Conservation (phyloP, 768 basidiomycete genomes). For the Stropharia rugosoannulata region DNA sequence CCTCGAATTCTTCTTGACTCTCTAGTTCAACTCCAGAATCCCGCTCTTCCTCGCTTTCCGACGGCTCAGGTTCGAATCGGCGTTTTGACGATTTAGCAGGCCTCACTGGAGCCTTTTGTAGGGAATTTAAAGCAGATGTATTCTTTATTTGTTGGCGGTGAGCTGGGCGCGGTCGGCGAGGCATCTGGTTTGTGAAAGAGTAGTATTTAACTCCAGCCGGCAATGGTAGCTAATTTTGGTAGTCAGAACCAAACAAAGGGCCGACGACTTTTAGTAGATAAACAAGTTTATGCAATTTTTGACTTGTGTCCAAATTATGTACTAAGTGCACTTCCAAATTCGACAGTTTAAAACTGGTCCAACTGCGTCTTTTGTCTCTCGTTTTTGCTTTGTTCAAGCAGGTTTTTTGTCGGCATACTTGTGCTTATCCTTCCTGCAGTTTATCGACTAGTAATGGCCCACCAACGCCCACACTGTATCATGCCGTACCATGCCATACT, state of each 20-base stretch:
- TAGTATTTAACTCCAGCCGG: not conserved
- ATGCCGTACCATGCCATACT: no score
- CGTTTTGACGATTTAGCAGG: not conserved
- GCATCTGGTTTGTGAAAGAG: slow-evolving; percentile 13
- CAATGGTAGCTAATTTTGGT: not conserved
- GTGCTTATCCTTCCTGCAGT: no score
- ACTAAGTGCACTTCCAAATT: not conserved
- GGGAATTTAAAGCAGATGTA: not conserved
- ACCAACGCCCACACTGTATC: no score
- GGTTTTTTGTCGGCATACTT: no score
- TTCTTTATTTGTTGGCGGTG: slow-evolving; percentile 11
- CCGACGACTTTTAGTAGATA: no score
- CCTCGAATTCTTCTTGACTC: slow-evolving; percentile 22
- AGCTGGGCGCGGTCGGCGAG: slow-evolving; percentile 24
- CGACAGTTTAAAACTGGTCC: not conserved
- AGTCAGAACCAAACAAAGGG: not conserved
- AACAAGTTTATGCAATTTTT: no score
- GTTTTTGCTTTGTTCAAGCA: no score
- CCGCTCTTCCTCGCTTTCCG: slow-evolving; percentile 4
- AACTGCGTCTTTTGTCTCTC: no score
- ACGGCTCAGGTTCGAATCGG: slow-evolving; percentile 7
- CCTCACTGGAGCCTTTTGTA: not conserved
- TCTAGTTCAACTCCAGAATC: slow-evolving; percentile 11
- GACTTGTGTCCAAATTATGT: no score
- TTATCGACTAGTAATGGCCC: no score